phyloP scores from a whole-genome alignment of 305 asterid species.

The Plantago coronopus region DNA sequence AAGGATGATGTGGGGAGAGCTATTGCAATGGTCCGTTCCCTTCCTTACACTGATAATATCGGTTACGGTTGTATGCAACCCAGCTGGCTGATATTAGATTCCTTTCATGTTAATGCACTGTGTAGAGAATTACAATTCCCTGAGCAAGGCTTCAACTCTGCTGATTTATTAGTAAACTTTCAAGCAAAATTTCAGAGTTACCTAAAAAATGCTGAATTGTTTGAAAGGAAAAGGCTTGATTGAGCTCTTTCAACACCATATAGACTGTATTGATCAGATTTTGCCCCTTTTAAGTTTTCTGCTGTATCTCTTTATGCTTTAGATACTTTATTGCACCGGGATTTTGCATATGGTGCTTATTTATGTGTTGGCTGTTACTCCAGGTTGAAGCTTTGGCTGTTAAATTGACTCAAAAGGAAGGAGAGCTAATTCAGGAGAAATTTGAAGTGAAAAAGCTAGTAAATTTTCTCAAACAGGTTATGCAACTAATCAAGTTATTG shows the following conservation, averaged over 20 bases:
- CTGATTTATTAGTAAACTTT: too few relatives aligned
- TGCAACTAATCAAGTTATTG: slow-evolving; percentile 13
- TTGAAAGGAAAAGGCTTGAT: neutral
- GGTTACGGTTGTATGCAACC: neutral
- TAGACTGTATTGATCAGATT: too few relatives aligned
- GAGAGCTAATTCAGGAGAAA: slow-evolving; percentile 95
- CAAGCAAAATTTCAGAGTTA: too few relatives aligned
- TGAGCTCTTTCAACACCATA: neutral
- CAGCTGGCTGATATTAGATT: neutral
- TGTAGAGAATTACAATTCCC: too few relatives aligned
- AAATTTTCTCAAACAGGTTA: slow-evolving; percentile 91
- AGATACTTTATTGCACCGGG: too few relatives aligned
- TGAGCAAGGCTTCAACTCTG: too few relatives aligned
- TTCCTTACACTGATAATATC: neutral
- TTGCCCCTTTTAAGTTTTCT: too few relatives aligned
- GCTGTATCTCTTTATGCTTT: too few relatives aligned
- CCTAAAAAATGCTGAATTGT: too few relatives aligned
- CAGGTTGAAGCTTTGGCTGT: slow-evolving; percentile 99
- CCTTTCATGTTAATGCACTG: too few relatives aligned
- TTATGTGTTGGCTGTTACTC: slow-evolving; percentile 16
- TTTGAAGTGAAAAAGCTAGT: slow-evolving; percentile 92
- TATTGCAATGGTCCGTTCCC: slow-evolving; percentile 74
- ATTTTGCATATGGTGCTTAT: neutral
- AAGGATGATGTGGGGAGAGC: slow-evolving; percentile 88
- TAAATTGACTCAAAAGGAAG: slow-evolving; percentile 87